phyloP scores from a whole-genome alignment of 129 eudicot species.

The Ambrosia artemisiifolia region DNA sequence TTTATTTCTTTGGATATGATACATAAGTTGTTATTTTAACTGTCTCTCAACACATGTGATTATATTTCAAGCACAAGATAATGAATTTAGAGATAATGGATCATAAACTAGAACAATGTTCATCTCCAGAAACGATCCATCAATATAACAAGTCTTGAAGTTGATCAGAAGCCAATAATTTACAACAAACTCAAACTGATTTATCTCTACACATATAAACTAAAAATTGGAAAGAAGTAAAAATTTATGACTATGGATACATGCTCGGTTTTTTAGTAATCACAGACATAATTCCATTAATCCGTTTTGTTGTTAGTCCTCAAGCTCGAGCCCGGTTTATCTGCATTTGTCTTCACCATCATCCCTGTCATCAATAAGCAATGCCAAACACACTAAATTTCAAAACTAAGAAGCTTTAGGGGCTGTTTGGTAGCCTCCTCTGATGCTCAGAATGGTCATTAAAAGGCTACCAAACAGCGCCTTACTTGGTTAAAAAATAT shows the following conservation, averaged over 20 bases:
- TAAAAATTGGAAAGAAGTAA: slow-evolving; percentile 17
- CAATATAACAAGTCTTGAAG: slow-evolving; percentile 13
- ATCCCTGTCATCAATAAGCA: slow-evolving; percentile 10
- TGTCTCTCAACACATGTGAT: background rate
- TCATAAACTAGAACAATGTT: slow-evolving; percentile 21
- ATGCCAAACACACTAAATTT: background rate
- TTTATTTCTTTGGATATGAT: too few relatives aligned
- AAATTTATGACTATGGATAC: slow-evolving; percentile 11
- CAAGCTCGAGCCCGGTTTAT: slow-evolving; percentile 18
- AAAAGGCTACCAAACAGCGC: too few relatives aligned
- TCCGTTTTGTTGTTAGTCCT: slow-evolving; percentile 4
- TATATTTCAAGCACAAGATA: background rate
- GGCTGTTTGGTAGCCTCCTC: too few relatives aligned
- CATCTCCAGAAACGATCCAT: slow-evolving; percentile 22
- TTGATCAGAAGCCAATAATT: slow-evolving; percentile 38
- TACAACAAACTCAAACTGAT: slow-evolving; percentile 43
- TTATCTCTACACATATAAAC: slow-evolving; percentile 37
- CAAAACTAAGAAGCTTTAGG: too few relatives aligned
- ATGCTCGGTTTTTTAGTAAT: slow-evolving; percentile 4
- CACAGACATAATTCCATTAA: background rate
- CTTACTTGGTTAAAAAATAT: too few relatives aligned
- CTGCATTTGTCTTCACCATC: slow-evolving; percentile 24
- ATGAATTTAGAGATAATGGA: background rate
- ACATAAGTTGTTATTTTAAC: background rate
- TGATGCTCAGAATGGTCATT: too few relatives aligned